Percentiles rank a stretch among this genome's conserved stretches.
These are phyloP conservation scores for Iberis amara DNA, from an alignment of 441 rosid species.

Conservation along the genomic window DNA sequence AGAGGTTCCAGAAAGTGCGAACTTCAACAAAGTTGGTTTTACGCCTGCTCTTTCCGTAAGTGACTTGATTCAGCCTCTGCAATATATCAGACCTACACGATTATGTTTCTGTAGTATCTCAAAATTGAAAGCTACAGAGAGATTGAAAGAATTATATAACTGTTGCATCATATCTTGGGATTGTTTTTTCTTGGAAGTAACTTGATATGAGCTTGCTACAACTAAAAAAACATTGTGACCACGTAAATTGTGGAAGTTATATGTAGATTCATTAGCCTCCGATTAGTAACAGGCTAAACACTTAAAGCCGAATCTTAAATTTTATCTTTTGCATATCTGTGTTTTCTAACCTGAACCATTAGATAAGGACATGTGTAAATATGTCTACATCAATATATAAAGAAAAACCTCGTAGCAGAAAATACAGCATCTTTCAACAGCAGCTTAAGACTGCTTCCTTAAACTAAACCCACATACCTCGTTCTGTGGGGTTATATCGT, in stretches of 20 bases:
- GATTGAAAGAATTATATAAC: not conserved
- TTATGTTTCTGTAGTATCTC: slow-evolving; percentile 20
- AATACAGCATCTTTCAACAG: too few species aligned
- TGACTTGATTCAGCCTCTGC: slow-evolving; percentile 56
- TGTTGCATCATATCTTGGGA: not conserved
- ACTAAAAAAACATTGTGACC: too few species aligned
- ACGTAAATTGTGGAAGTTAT: too few species aligned
- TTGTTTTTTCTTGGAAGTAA: not conserved
- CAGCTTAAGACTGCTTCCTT: not conserved
- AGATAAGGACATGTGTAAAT: too few species aligned
- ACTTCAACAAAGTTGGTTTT: slow-evolving; percentile 98
- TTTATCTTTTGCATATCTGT: too few species aligned
- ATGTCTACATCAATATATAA: too few species aligned
- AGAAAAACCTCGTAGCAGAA: too few species aligned
- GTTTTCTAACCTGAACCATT: too few species aligned
- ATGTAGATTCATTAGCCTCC: too few species aligned
- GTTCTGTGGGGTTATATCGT: slow-evolving; percentile 33
- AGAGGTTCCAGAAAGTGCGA: slow-evolving; percentile 92
- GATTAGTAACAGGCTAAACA: too few species aligned
- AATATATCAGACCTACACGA: slow-evolving; percentile 20
- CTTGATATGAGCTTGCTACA: not conserved
- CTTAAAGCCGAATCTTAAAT: too few species aligned
- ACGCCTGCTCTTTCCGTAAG: slow-evolving; percentile 54
- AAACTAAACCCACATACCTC: slow-evolving; percentile 34
- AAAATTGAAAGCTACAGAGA: not conserved